Evolutionary conservation across 2,329 filamentous ascomycete species (phyloP), one percentile per base, ranked within the genome.

Genomic region (Mycosphaerella arachidis): DNA sequence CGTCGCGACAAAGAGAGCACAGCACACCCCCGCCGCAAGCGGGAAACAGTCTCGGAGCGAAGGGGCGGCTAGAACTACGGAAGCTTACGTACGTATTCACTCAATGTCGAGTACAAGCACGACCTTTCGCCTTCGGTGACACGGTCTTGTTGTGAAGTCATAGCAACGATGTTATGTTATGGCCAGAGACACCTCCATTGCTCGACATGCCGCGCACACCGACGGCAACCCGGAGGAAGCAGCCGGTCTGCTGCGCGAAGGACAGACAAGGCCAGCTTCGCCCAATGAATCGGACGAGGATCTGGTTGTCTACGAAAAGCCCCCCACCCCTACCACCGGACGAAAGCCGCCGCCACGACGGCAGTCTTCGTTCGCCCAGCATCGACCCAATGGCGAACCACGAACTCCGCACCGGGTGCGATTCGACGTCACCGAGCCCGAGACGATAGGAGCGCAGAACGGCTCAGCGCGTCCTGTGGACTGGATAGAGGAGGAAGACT

Each of bases 351-450:
- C 56, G n/a, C 68, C 67, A 8, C 60, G 65, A 53, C 64, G 72
- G 53, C 71, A 74, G 58, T 72, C 70, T n/a, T 79, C 78, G 0
- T 77, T 81, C 60, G 79, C 79, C 2, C 78, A 80, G 58, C 75
- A 71, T 13, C 71, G 79, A 54, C 74, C 75, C 6, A 73, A 77
- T 66, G 79, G 79, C 61, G 82, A 84, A 37, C 83, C 87, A 18
- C 75, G 87, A 56, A 91, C 88, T 1, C 81, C 84, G 8, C 87
- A 90, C 71, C 83, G 89, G 29, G 90, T 94, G 50, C 87, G 88
- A 66, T 94, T 94, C 75, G 86, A 87, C 68, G 76, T 85, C 37
- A 64, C 63, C 9, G 72, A 74, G 53, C 68, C 70, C 18, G 64
- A 69, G 29, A 59, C 58, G 6, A 61, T 67, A 35, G 53, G 57